phyloP scores from a whole-genome alignment of 495 filamentous ascomycete genomes.

The Aspergillus coremiiformis region DNA sequence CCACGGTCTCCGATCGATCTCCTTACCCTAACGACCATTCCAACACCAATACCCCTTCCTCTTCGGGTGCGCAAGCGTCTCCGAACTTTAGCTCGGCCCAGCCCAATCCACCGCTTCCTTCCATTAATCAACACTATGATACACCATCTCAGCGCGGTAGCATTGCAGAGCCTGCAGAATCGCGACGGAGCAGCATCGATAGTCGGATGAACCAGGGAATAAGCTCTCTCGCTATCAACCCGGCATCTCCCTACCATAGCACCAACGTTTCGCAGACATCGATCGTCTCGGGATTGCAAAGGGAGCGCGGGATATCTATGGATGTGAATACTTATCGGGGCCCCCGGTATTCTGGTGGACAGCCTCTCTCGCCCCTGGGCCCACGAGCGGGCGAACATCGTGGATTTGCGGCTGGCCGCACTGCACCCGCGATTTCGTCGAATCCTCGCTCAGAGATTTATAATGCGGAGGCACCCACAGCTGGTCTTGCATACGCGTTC shows the following conservation, averaged over 20 bases:
- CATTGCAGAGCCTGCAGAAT: constrained; percentile 43
- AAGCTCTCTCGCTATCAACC: constrained; percentile 58
- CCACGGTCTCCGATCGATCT: constrained; percentile 40
- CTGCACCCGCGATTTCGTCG: constrained; percentile 68
- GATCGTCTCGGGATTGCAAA: constrained; percentile 55
- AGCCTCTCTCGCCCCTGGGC: constrained; percentile 41
- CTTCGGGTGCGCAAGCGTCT: constrained; percentile 40
- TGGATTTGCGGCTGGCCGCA: constrained; percentile 47
- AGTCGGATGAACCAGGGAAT: constrained; percentile 67
- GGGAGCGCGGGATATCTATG: constrained; percentile 44
- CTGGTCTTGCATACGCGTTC: constrained; percentile 76
- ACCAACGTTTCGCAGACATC: constrained; percentile 73
- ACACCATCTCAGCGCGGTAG: constrained; percentile 40
- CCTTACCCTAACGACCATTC: constrained; percentile 37
- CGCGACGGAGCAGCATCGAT: constrained; percentile 71
- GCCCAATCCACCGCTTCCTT: constrained; percentile 37
- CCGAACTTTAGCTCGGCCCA: constrained; percentile 37
- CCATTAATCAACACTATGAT: constrained; percentile 47
- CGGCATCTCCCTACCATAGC: constrained; percentile 62
- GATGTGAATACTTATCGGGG: constrained; percentile 48
- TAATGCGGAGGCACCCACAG: constrained; percentile 71
- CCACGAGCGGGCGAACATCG: constrained; percentile 48
- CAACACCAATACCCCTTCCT: constrained; percentile 38
- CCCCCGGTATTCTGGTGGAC: constrained; percentile 40
- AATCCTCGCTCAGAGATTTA: constrained; percentile 72